These are phyloP conservation scores for Heterobasidion irregulare DNA, from an alignment of 1,284 basidiomycete genomes.

Conservation along the genomic window DNA sequence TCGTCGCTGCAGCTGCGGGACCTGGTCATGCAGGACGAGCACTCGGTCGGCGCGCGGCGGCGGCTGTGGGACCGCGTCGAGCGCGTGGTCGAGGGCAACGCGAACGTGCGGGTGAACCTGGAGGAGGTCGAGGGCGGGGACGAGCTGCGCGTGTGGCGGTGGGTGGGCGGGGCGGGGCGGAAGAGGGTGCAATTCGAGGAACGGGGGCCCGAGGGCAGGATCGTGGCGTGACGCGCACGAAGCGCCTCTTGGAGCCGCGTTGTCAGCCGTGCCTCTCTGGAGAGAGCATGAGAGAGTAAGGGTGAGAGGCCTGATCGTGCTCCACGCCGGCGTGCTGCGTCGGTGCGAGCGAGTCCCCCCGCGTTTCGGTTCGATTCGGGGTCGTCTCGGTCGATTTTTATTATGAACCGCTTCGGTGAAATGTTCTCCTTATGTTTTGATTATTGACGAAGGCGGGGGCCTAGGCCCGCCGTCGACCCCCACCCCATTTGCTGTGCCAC, in stretches of 20 bases:
- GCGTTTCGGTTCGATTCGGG: too few species aligned
- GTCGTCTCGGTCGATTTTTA: too few species aligned
- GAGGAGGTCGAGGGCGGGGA: conserved; percentile 88
- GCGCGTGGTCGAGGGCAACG: conserved; percentile 85
- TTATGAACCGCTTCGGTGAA: too few species aligned
- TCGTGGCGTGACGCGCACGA: conserved; percentile 14
- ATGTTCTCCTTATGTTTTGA: too few species aligned
- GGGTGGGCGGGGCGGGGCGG: conserved; percentile 54
- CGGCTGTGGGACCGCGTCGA: conserved; percentile 85
- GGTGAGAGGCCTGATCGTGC: too few species aligned
- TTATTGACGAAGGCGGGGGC: too few species aligned
- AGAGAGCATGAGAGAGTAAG: neutral
- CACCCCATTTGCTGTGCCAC: too few species aligned
- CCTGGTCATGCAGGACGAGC: conserved; percentile 77
- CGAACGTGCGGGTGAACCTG: conserved; percentile 86
- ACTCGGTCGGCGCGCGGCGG: conserved; percentile 60
- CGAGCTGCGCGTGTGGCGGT: conserved; percentile 78
- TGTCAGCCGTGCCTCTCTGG: neutral
- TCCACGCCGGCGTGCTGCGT: neutral
- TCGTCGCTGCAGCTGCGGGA: conserved; percentile 90
- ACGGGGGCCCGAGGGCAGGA: conserved; percentile 9
- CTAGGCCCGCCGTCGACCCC: too few species aligned
- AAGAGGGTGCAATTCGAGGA: conserved; percentile 15
- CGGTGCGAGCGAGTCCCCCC: too few species aligned
- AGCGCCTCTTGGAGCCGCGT: neutral